These are phyloP conservation scores for Colletotrichum trifolii DNA, from an alignment of 2,329 filamentous ascomycete species.

Conservation along the genomic window DNA sequence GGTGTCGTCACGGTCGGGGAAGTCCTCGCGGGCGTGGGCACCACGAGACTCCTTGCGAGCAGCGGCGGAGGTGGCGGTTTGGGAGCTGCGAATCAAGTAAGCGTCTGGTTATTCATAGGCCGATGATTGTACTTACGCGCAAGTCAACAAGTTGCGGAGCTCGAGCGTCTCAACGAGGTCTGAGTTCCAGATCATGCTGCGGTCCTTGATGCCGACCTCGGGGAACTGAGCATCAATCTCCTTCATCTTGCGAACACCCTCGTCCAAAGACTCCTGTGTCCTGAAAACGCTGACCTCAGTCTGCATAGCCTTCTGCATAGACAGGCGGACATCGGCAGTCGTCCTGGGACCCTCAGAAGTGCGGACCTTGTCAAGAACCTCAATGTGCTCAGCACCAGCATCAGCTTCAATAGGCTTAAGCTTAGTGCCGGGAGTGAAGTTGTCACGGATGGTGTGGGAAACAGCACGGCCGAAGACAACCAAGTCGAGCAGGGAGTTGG, in stretches of 20 bases:
- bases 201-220: constrained; percentile 94
- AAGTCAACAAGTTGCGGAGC: constrained; percentile 93
- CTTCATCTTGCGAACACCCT: constrained; percentile 89
- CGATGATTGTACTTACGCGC: constrained; percentile 75
- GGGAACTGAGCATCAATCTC: constrained; percentile 84
- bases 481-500: constrained; percentile 97
- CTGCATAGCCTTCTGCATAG: constrained; percentile 99
- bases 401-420: constrained; percentile 85
- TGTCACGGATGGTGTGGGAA: constrained; percentile 96
- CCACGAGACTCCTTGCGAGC: constrained; percentile 98
- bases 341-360: constrained; percentile 86
- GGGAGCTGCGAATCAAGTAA: constrained; percentile 64
- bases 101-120: constrained; percentile 19
- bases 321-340: constrained; percentile 87
- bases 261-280: constrained; percentile 91
- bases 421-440: constrained; percentile 84
- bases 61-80: constrained; percentile 91
- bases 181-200: constrained; percentile 99
- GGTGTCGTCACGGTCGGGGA: constrained; percentile 91
- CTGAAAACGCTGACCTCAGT: constrained; percentile 97
- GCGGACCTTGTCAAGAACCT: constrained; percentile 85
- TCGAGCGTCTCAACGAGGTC: constrained; percentile 97
- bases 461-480: constrained; percentile 98
- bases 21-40: constrained; percentile 97
- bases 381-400: constrained; percentile 88